A percentile compares a stretch with the other conserved stretches of the same genome.
Evolutionary conservation across 257 asterid species (phyloP).

Genomic region (Misopates orontium): DNA sequence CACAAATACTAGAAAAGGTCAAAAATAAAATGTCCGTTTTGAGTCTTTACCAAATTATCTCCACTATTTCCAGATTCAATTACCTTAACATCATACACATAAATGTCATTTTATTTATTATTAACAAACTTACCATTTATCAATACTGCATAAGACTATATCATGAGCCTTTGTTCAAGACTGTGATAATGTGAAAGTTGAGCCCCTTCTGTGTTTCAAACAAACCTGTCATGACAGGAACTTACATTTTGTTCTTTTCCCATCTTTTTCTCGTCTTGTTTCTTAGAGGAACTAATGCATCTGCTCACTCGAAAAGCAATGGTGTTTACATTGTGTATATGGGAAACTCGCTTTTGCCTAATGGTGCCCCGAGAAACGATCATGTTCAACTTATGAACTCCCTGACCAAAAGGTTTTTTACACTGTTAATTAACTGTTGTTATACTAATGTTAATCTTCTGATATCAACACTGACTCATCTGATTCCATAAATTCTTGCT

Average conservation of each 20-base stretch:
- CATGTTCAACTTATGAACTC: conserved; percentile 50
- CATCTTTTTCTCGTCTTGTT: conserved; percentile 22
- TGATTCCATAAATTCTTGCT: not conserved
- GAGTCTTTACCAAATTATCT: no score
- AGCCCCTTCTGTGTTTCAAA: not conserved
- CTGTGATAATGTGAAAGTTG: no score
- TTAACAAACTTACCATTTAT: no score
- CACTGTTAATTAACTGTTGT: not conserved
- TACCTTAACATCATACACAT: no score
- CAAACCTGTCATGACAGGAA: conserved; percentile 39
- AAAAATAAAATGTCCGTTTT: no score
- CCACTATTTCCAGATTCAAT: no score
- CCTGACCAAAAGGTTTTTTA: conserved; percentile 50
- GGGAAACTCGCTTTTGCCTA: conserved; percentile 54
- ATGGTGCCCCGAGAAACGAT: conserved; percentile 34
- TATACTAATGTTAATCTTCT: not conserved
- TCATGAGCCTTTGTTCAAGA: no score
- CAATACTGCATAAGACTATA: no score
- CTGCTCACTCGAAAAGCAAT: conserved; percentile 31
- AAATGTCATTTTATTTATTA: no score
- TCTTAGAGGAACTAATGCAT: conserved; percentile 24
- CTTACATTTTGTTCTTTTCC: conserved; percentile 22
- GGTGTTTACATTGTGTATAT: conserved; percentile 79
- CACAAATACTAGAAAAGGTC: no score
- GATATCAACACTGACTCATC: not conserved